Conservation (phyloP, 2,329 filamentous ascomycete species). For the Nectriaceae sp. region DNA sequence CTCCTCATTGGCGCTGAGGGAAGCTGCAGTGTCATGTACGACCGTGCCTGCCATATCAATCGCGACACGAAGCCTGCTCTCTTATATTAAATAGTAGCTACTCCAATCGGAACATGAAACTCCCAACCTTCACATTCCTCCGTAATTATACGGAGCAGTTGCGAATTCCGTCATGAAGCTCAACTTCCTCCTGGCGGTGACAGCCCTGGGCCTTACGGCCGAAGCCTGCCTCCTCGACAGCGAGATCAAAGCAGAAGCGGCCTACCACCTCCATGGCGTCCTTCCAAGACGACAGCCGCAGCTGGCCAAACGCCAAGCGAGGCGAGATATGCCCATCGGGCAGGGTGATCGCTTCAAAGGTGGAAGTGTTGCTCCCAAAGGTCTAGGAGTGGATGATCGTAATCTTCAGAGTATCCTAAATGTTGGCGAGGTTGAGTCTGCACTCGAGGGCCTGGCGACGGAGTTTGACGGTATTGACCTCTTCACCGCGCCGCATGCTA, state of each 20-base stretch:
- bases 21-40: too few relatives aligned
- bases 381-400: conserved; percentile 36
- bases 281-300: conserved; percentile 11
- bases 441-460: conserved; percentile 42
- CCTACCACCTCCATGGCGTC: conserved; percentile 3
- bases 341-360: conserved; percentile 44
- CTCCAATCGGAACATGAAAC: too few relatives aligned
- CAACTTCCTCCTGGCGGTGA: conserved; percentile 8
- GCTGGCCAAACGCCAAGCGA: not conserved
- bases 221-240: conserved; percentile 41
- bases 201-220: conserved; percentile 23
- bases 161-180: too few relatives aligned
- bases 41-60: too few relatives aligned
- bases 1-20: too few relatives aligned
- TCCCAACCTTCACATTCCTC: too few relatives aligned
- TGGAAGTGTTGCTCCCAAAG: conserved; percentile 38
- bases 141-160: too few relatives aligned
- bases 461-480: conserved; percentile 41
- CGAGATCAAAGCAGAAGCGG: conserved; percentile 28
- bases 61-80: too few relatives aligned
- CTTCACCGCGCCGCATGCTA: conserved; percentile 45
- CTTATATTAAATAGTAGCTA: too few relatives aligned
- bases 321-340: conserved; percentile 38
- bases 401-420: conserved; percentile 47
- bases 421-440: conserved; percentile 45